Base-by-base conservation (phyloP, 2,329 filamentous ascomycete species). In the Dryadomyces quercus-mongolicae region DNA sequence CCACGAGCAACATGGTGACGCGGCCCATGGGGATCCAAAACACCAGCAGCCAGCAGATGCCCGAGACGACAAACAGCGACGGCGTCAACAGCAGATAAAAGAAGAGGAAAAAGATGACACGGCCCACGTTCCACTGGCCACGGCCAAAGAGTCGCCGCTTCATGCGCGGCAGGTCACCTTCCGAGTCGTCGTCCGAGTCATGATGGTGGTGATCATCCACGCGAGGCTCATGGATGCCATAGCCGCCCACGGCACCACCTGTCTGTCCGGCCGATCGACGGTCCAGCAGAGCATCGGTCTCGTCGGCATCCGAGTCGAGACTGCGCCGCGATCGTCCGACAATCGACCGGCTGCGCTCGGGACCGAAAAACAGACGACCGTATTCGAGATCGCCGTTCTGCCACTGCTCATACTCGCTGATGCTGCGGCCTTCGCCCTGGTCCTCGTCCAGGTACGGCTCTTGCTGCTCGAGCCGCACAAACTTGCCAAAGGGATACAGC, bases 11-110 rank as follows among this genome's bases (percentile, higher is more conserved):
- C 58, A 92, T 78, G 2, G 90, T 95, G 44, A 95, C 88, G 66
- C 94, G 95, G 62, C 91, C 94, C 93, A 98, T 98, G 9, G 93
- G 94, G 53, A 98, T 98, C 75, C 84, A 91, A 72, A 98, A 98
- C 55, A 98, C 93, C 60, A 97, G 70, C 64, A 98, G 85, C 91
- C 92, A 98, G 71, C 93, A 98, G 56, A 95, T 79, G 25, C 80
- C 81, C 9, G 90, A 95, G 40, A 93, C 90, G 46, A 95, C 64
- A 61, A 97, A 84, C 60, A 97, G 78, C 20, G 87, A 80, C 1
- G 93, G 93, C 3, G 87, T 89, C 60, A 98, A 84, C 56, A 97
- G 74, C 62, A 89, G 88, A 71, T 96, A 97, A 74, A 97, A 98
- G 74, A 94, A 92, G 58, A 90, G 64, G 72, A 96, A 98, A 76